Evolutionary conservation across 2,329 filamentous ascomycete species (phyloP), one percentile per base, ranked within the genome.

Genomic region (Trichoderma pleuroti): DNA sequence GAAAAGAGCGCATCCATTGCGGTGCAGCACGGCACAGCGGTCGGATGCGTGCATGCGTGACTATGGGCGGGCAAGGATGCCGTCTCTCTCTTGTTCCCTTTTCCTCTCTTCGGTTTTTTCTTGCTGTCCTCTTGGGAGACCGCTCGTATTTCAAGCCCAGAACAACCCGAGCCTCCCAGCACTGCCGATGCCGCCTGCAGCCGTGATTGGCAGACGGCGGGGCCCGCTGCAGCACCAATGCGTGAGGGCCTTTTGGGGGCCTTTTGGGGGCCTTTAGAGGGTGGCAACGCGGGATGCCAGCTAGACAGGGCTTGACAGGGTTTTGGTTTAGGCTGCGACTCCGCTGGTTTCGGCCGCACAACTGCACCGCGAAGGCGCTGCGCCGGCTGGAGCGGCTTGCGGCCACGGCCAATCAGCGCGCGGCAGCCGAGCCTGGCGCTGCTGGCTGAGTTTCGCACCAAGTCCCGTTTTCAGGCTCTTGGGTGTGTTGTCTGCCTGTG

Each of bases 361-460:
- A 72, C 70, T 75, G 73, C 73, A 71, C 70, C 70, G 66, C 39
- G 62, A 64, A 69, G 65, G 62, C 60, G 52, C 60, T 26, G 68
- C 54, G 72, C 60, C 71, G 60, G 66, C 74, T 71, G 72, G 69
- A 72, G 57, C 61, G 56, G 70, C 66, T 74, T 73, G 71, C 61
- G 49, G n/a, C 59, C 42, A 42, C 34, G 70, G 74, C 82, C 80
- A 82, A 82, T 82, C 77, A 81, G 68, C 57, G 26, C 32, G 73
- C 72, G 75, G 75, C 78, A 76, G 79, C 80, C 79, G 78, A 77
- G 80, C 79, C 56, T 21, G 63, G 68, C 67, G 52, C 46, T 39
- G 60, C 52, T 36, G 59, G 42, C 63, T 69, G 62, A 72, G 65
- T 68, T 68, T 68, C 39, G 52, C 42, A 68, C 28, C 62, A 36